phyloP scores from a whole-genome alignment of 441 rosid genomes.

The Gossypium davidsonii region DNA sequence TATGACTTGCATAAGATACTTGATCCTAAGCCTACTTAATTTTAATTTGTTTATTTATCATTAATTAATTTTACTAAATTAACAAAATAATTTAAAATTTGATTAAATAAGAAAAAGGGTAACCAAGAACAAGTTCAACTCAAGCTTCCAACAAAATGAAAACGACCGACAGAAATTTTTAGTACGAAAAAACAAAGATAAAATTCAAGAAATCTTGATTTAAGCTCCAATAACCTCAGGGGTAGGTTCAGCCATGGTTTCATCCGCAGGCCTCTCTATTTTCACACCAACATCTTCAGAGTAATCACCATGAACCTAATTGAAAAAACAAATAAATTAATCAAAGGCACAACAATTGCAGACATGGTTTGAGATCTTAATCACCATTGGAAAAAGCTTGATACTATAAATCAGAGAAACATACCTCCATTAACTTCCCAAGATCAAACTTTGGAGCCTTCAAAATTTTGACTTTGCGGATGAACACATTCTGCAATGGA shows the following conservation, averaged over 20 bases:
- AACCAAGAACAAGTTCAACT: slow-evolving; percentile 5
- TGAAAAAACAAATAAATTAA: neutral
- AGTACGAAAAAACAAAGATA: neutral
- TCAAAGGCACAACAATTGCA: neutral
- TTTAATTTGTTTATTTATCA: too few species aligned
- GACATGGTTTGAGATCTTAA: neutral
- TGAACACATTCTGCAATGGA: slow-evolving; percentile 63
- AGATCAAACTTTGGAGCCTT: slow-evolving; percentile 77
- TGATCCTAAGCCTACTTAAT: too few species aligned
- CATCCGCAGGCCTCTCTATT: slow-evolving; percentile 80
- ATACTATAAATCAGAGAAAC: neutral
- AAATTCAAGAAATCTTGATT: neutral
- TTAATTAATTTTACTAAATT: neutral
- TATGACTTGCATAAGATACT: too few species aligned
- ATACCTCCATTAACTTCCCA: slow-evolving; percentile 68
- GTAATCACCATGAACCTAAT: slow-evolving; percentile 80
- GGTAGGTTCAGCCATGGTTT: slow-evolving; percentile 44
- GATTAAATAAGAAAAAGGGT: neutral
- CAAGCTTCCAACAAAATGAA: slow-evolving; percentile 1
- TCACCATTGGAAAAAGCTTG: neutral
- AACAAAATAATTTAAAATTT: neutral
- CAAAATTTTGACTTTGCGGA: slow-evolving; percentile 63
- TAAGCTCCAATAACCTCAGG: slow-evolving; percentile 56
- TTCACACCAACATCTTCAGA: slow-evolving; percentile 78
- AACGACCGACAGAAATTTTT: neutral